Evolutionary conservation across 352 stramenopile genomes (phyloP).

Genomic region (Globisporangium lucens): DNA sequence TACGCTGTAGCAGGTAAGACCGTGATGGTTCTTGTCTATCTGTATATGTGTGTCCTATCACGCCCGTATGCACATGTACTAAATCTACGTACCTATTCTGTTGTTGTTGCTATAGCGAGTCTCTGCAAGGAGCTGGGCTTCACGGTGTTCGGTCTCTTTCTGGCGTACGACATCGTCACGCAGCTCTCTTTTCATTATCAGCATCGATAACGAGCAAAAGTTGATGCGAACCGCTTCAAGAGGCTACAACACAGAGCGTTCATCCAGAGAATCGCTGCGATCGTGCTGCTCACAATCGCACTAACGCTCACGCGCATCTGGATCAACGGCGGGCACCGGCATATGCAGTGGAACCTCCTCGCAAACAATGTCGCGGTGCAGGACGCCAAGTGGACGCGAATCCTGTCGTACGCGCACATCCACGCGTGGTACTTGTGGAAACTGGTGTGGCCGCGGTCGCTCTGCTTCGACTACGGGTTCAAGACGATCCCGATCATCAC

Average conservation of each 20-base stretch:
- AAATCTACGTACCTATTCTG: background rate
- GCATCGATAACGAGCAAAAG: background rate
- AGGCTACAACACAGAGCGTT: background rate
- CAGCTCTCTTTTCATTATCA: constrained; percentile 23
- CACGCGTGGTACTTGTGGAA: constrained; percentile 89
- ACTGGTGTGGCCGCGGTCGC: constrained; percentile 78
- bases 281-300: constrained; percentile 21
- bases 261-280: constrained; percentile 13
- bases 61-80: background rate
- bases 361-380: constrained; percentile 86
- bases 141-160: constrained; percentile 75
- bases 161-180: constrained; percentile 41
- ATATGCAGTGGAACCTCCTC: constrained; percentile 81
- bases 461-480: constrained; percentile 92
- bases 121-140: constrained; percentile 89
- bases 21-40: no score
- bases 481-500: constrained; percentile 77
- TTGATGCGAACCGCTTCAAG: background rate
- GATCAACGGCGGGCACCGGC: constrained; percentile 62
- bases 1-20: constrained; percentile 18
- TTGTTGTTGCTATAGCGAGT: constrained; percentile 28
- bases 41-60: no score
- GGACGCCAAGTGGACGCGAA: constrained; percentile 23
- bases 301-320: constrained; percentile 36
- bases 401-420: constrained; percentile 83